phyloP scores from a whole-genome alignment of 345 rosid species.

The Syzygium oleosum region DNA sequence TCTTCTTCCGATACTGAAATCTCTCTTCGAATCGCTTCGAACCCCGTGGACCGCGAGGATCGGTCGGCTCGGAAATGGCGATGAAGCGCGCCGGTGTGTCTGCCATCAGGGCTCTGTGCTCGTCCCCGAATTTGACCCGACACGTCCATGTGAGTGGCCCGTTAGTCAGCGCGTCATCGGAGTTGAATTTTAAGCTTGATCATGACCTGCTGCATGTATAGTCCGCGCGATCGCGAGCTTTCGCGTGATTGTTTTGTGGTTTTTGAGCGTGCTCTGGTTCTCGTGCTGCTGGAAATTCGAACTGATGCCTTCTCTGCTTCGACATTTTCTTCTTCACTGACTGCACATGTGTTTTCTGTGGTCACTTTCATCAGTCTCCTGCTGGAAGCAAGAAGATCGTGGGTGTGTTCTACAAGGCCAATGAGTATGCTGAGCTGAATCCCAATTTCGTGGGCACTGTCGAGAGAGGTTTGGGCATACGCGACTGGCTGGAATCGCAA shows the following conservation, averaged over 20 bases:
- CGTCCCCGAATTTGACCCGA: conserved; percentile 27
- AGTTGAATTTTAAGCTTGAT: no score
- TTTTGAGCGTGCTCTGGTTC: background rate
- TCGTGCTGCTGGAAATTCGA: background rate
- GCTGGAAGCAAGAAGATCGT: conserved; percentile 81
- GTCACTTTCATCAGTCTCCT: conserved; percentile 38
- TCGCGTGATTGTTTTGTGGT: background rate
- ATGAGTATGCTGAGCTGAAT: conserved; percentile 60
- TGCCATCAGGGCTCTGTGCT: conserved; percentile 22
- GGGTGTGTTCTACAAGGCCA: conserved; percentile 95
- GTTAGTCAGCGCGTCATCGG: background rate
- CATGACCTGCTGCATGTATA: background rate
- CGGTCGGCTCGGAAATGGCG: conserved; percentile 24
- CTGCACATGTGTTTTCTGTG: background rate
- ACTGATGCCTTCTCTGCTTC: background rate
- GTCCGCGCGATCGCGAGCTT: background rate
- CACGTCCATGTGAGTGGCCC: conserved; percentile 45
- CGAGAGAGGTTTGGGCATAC: conserved; percentile 73
- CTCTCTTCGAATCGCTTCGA: background rate
- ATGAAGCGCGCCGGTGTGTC: conserved; percentile 45
- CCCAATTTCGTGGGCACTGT: conserved; percentile 77
- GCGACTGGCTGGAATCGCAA: conserved; percentile 68
- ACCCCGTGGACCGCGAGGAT: background rate
- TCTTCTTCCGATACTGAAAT: background rate
- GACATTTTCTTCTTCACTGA: background rate